These are phyloP conservation scores for Lavandula angustifolia DNA, from an alignment of 257 asterid genomes.

Conservation along the genomic window DNA sequence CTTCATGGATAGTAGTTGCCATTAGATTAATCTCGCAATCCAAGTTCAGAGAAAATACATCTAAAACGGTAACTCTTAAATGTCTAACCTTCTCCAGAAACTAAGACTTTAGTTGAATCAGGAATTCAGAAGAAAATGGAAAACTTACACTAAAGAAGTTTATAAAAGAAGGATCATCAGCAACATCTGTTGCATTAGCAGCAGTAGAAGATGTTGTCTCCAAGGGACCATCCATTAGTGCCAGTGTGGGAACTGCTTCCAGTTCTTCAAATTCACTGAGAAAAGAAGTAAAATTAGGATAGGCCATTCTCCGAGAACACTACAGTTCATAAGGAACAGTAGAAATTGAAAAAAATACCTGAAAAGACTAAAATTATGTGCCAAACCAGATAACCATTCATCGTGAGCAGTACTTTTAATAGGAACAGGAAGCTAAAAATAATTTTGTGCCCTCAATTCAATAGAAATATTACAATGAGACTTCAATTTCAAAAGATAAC, in stretches of 20 bases:
- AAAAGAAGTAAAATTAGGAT: conserved; percentile 22
- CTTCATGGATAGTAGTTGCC: neutral
- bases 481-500: conserved; percentile 1
- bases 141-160: conserved; percentile 83
- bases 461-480: neutral
- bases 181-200: conserved; percentile 51
- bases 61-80: neutral
- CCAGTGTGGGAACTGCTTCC: conserved; percentile 88
- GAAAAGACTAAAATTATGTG: neutral
- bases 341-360: neutral
- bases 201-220: conserved; percentile 67
- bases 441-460: neutral
- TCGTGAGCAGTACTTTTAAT: no score
- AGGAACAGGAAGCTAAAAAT: neutral
- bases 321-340: neutral
- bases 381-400: neutral
- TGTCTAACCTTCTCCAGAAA: neutral
- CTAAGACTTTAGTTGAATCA: neutral
- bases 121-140: conserved; percentile 3
- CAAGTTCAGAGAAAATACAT: conserved; percentile 5
- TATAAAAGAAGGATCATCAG: conserved; percentile 80
- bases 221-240: conserved; percentile 84
- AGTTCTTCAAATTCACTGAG: conserved; percentile 86
- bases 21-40: conserved; percentile 1
- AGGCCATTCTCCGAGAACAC: neutral